Evolutionary conservation across 495 filamentous ascomycete genomes (phyloP), one percentile per base, ranked within the genome.

Genomic region (Wilcoxina mikolae): DNA sequence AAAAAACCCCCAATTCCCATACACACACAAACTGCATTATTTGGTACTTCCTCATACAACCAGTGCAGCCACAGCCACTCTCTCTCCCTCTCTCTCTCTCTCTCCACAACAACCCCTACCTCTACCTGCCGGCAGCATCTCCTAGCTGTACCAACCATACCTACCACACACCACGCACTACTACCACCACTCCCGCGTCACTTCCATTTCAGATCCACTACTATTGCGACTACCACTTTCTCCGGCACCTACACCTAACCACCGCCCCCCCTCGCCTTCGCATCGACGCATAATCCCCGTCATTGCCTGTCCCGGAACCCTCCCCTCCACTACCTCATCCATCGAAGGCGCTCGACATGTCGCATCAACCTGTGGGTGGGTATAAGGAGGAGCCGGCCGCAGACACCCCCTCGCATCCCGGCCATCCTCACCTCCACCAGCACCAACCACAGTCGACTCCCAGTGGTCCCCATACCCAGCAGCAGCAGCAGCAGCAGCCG

Each of bases 331-430:
- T 18, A 49, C 24, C 12, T 15, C 3, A 28, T 15, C n/a, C n/a
- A 28, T 4, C 7, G 20, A 48, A 48, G 20, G n/a, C n/a, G 48
- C 48, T n/a, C 1, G 11, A 17, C 31, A 57, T 66, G 63, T 62
- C 63, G 47, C 63, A 66, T 58, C 62, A 52, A 45, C 53, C 58
- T 29, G 61, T 59, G 26, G 63, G 63, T 55, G 59, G 59, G 63
- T 66, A 66, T 66, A 66, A 66, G 64, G 64, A 66, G 63, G 63
- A 66, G 63, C 60, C 63, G 63, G 60, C 63, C 60, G 51, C 63
- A 54, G 63, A 66, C 54, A 48, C 60, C 64, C 59, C 56, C 47
- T 56, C 49, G 54, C 63, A 66, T 53, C 63, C 60, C 53, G 58
- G 62, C 51, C 63, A 65, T 55, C 56, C 64, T 56, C 59, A 62